These are phyloP conservation scores for Aristolochia contorta DNA, from an alignment of 164 flowering plant species.

Conservation along the genomic window DNA sequence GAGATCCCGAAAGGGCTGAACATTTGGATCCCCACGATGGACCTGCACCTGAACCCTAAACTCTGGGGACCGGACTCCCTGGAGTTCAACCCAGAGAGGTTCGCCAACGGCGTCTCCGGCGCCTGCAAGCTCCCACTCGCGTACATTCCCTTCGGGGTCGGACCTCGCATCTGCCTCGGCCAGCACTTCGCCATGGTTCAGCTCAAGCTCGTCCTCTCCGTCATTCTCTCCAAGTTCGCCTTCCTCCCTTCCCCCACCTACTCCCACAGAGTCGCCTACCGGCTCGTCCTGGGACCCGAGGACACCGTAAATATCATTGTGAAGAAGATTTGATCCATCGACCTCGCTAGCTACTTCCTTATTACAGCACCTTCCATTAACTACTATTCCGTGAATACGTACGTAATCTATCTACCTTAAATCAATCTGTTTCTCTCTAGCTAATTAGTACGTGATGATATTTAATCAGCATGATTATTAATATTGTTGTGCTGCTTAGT, in stretches of 20 bases:
- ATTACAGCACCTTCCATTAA: too few species aligned
- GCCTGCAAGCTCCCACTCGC: conserved; percentile 14
- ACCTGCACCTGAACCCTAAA: conserved; percentile 9
- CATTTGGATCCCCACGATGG: conserved; percentile 8
- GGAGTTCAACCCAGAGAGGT: conserved; percentile 14
- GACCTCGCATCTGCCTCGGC: conserved; percentile 9
- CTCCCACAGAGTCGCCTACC: conserved; percentile 10
- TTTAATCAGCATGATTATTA: too few species aligned
- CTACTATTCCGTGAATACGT: too few species aligned
- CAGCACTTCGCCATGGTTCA: conserved; percentile 8
- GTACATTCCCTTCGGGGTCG: conserved; percentile 12
- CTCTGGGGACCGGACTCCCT: conserved; percentile 16
- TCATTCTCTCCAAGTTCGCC: conserved; percentile 9
- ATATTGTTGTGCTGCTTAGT: too few species aligned
- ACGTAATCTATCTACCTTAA: too few species aligned
- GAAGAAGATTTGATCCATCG: background rate
- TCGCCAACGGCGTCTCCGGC: conserved; percentile 6
- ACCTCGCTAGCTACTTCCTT: too few species aligned
- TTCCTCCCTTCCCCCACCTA: conserved; percentile 19
- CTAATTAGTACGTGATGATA: too few species aligned
- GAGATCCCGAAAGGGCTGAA: conserved; percentile 8
- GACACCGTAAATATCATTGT: conserved; percentile 18
- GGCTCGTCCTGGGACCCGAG: conserved; percentile 18
- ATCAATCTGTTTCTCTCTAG: too few species aligned
- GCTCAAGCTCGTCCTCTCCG: conserved; percentile 4